Conservation (phyloP, 2,329 filamentous ascomycete species). For the Fusarium acutatum region DNA sequence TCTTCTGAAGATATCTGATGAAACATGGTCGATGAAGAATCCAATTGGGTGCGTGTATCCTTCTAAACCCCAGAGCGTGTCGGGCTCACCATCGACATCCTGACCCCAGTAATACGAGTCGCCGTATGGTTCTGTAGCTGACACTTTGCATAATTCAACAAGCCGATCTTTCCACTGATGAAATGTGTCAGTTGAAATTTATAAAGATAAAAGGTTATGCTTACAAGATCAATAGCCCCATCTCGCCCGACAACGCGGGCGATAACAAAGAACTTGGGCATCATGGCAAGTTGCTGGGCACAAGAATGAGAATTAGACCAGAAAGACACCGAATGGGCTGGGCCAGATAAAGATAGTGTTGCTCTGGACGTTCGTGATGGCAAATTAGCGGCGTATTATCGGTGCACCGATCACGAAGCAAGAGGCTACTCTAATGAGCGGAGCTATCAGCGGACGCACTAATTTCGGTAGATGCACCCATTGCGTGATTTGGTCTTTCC, state of each 20-base stretch:
- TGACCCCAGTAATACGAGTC: background rate
- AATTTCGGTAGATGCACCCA: background rate
- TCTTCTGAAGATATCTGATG: background rate
- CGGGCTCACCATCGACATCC: background rate
- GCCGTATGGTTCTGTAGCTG: background rate
- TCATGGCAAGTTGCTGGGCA: rapidly evolving
- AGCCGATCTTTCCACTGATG: background rate
- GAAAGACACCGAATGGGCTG: rapidly evolving
- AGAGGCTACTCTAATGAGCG: background rate
- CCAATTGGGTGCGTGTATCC: background rate
- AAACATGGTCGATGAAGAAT: background rate
- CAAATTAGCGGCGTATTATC: background rate
- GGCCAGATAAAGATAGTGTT: rapidly evolving
- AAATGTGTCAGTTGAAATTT: rapidly evolving
- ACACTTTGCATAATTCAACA: background rate
- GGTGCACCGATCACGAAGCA: background rate
- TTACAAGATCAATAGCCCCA: background rate
- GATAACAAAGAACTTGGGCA: background rate
- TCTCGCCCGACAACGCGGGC: background rate
- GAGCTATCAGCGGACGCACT: background rate
- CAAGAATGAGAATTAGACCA: rapidly evolving
- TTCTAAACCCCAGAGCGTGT: background rate
- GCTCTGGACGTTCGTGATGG: background rate
- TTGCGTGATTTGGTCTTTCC: no score
- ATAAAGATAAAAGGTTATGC: rapidly evolving